These are phyloP conservation scores for Exserohilum turcica DNA, from an alignment of 2,329 filamentous ascomycete species.

Conservation along the genomic window DNA sequence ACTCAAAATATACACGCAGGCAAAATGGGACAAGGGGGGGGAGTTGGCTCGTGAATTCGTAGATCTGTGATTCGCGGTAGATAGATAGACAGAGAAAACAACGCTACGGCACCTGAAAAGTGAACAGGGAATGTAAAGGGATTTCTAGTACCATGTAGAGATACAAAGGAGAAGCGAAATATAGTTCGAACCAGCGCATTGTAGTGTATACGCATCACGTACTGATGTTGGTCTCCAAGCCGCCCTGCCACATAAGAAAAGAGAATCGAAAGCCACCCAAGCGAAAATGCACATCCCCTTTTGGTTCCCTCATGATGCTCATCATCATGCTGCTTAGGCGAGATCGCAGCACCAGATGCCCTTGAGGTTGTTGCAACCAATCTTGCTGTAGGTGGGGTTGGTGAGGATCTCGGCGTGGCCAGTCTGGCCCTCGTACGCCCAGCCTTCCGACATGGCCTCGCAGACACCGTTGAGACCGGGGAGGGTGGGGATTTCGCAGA, in stretches of 20 bases:
- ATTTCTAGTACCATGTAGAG: conserved; percentile 18
- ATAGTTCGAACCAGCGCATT: conserved; percentile 15
- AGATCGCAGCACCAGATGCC: conserved; percentile 44
- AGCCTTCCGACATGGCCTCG: conserved; percentile 30
- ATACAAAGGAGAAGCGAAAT: conserved; percentile 24
- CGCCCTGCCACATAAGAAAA: conserved; percentile 16
- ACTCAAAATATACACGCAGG: not conserved
- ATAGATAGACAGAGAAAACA: conserved; percentile 1
- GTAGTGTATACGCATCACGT: conserved; percentile 8
- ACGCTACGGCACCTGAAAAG: conserved; percentile 7
- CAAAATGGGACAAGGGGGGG: not conserved
- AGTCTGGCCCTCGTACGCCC: conserved; percentile 37
- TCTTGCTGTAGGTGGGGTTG: conserved; percentile 33
- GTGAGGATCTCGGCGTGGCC: conserved; percentile 43
- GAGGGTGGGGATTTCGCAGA: conserved; percentile 40
- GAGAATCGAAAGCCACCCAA: conserved; percentile 2
- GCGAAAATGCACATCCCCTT: not conserved
- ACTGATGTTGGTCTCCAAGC: conserved; percentile 18
- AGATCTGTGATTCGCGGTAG: conserved; percentile 15
- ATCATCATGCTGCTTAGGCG: conserved; percentile 23
- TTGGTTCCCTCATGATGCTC: not conserved
- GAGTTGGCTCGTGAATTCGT: conserved; percentile 15
- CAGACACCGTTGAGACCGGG: conserved; percentile 36
- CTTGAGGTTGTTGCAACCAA: conserved; percentile 30
- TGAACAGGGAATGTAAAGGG: conserved; percentile 14